Conservation (phyloP, 345 rosid genomes). For the Carallia brachiata region DNA sequence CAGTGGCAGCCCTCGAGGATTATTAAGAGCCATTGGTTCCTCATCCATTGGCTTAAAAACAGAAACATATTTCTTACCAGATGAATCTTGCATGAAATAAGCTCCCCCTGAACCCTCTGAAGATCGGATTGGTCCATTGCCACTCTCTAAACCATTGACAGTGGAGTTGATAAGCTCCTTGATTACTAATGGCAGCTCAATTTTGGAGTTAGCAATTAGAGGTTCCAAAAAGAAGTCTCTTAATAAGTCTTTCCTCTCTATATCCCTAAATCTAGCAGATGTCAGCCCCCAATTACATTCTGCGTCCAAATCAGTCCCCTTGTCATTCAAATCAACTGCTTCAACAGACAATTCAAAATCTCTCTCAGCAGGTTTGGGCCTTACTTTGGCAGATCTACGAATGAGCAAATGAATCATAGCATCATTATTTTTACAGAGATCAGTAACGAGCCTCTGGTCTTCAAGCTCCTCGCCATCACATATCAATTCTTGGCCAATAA, state of each 20-base stretch:
- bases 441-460: conserved; percentile 67
- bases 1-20: conserved; percentile 58
- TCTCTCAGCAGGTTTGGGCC: conserved; percentile 46
- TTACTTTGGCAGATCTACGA: conserved; percentile 54
- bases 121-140: conserved; percentile 58
- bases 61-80: conserved; percentile 57
- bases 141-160: conserved; percentile 58
- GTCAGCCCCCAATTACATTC: conserved; percentile 22
- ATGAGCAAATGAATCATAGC: conserved; percentile 59
- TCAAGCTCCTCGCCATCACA: conserved; percentile 78
- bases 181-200: conserved; percentile 40
- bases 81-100: conserved; percentile 75
- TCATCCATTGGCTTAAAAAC: conserved; percentile 88
- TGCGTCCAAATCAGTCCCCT: conserved; percentile 17
- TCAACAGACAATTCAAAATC: conserved; percentile 57
- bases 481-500: conserved; percentile 56
- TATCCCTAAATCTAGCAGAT: conserved; percentile 9
- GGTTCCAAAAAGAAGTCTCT: conserved; percentile 60
- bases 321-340: conserved; percentile 30
- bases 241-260: conserved; percentile 23
- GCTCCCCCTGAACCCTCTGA: conserved; percentile 88
- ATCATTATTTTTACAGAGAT: conserved; percentile 52
- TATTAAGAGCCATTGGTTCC: conserved; percentile 87
- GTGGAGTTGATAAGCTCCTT: conserved; percentile 60
- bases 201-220: conserved; percentile 36